Conservation (phyloP, 345 rosid genomes). For the Salix purpurea region DNA sequence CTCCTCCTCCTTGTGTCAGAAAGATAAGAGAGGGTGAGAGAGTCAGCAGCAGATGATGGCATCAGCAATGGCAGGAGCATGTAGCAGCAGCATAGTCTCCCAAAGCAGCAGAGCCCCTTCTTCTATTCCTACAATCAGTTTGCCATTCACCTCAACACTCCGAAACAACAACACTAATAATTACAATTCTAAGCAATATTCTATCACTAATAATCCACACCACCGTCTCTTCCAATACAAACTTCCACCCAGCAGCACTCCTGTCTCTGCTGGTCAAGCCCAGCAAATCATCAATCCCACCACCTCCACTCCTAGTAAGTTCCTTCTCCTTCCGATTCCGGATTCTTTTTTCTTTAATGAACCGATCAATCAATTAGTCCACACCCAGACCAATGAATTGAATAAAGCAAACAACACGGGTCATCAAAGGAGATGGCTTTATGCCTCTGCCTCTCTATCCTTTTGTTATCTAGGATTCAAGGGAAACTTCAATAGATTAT, state of each 20-base stretch:
- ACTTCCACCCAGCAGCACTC: neutral
- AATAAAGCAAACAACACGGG: neutral
- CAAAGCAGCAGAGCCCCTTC: neutral
- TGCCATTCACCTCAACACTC: constrained; percentile 20
- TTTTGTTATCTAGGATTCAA: too few species aligned
- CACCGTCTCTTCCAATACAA: neutral
- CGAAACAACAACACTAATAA: neutral
- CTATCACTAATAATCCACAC: neutral
- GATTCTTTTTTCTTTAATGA: neutral
- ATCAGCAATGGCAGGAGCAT: neutral
- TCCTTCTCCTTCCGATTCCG: neutral
- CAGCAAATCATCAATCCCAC: constrained; percentile 16
- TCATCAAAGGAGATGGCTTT: neutral
- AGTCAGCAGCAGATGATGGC: neutral
- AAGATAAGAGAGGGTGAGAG: neutral
- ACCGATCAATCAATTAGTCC: neutral
- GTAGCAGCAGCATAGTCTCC: neutral
- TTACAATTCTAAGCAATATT: constrained; percentile 7
- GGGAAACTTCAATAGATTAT: too few species aligned
- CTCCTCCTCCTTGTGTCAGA: neutral
- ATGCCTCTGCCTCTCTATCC: neutral
- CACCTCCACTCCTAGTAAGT: constrained; percentile 18
- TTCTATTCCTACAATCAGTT: neutral
- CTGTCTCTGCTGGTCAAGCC: constrained; percentile 14
- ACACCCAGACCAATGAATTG: neutral